A percentile compares a stretch with the other conserved stretches of the same genome.
These are phyloP conservation scores for Penicillium steckii DNA, from an alignment of 495 filamentous ascomycete species.

Conservation along the genomic window DNA sequence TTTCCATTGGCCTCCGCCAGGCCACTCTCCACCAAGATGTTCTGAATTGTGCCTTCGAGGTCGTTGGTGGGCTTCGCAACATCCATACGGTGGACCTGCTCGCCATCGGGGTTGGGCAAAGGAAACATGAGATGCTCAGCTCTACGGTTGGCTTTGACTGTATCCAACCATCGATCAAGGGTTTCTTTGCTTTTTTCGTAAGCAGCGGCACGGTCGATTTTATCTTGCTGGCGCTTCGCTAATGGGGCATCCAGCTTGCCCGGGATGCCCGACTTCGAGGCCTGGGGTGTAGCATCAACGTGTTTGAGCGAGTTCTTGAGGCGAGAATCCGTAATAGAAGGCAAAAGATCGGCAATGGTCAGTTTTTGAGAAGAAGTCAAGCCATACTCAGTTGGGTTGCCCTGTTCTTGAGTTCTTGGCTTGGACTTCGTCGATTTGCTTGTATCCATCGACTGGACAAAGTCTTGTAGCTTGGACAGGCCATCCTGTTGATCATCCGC, in stretches of 20 bases:
- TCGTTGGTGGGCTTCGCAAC: slow-evolving; percentile 65
- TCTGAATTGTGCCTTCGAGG: slow-evolving; percentile 78
- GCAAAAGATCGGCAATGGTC: slow-evolving; percentile 74
- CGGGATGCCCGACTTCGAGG: slow-evolving; percentile 48
- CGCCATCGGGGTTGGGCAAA: slow-evolving; percentile 65
- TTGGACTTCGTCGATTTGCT: slow-evolving; percentile 28
- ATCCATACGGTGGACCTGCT: slow-evolving; percentile 45
- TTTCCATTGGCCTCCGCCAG: slow-evolving; percentile 59
- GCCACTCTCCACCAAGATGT: slow-evolving; percentile 86
- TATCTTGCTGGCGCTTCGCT: slow-evolving; percentile 85
- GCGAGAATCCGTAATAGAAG: slow-evolving; percentile 69
- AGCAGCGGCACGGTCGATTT: slow-evolving; percentile 77
- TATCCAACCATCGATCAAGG: slow-evolving; percentile 86
- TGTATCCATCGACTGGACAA: slow-evolving; percentile 67
- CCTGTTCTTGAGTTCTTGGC: slow-evolving; percentile 47
- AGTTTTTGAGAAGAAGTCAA: slow-evolving; percentile 65
- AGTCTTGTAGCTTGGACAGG: slow-evolving; percentile 62
- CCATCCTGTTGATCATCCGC: slow-evolving; percentile 54
- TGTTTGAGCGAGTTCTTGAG: slow-evolving; percentile 79
- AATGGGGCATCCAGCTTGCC: slow-evolving; percentile 83
- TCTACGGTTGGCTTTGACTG: slow-evolving; percentile 87
- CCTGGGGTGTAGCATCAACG: slow-evolving; percentile 46
- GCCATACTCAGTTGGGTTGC: slow-evolving; percentile 56
- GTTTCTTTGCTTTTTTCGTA: slow-evolving; percentile 91
- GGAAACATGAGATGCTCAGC: slow-evolving; percentile 94